phyloP scores from a whole-genome alignment of 2,329 filamentous ascomycete species.

The Clarireedia hainanense region DNA sequence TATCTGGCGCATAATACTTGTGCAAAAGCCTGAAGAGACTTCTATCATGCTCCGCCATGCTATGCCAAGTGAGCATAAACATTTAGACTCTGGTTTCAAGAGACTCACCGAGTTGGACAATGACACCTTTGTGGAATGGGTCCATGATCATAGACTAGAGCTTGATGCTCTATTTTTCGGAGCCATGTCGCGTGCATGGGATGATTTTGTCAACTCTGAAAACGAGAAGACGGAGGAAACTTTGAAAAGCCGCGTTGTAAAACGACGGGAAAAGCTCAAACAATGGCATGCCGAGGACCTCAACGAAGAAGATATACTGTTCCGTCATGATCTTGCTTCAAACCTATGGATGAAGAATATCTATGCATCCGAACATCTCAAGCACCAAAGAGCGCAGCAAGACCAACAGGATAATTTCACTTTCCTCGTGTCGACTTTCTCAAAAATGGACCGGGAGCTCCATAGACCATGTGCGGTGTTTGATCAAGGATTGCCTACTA shows the following conservation, averaged over 20 bases:
- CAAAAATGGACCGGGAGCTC: constrained; percentile 71
- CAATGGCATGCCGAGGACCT: constrained; percentile 68
- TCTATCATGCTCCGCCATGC: constrained; percentile 64
- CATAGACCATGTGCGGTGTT: constrained; percentile 76
- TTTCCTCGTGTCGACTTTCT: constrained; percentile 68
- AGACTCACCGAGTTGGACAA: constrained; percentile 84
- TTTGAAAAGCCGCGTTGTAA: constrained; percentile 59
- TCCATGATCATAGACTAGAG: constrained; percentile 71
- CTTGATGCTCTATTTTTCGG: constrained; percentile 79
- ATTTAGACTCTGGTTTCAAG: constrained; percentile 69
- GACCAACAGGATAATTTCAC: constrained; percentile 86
- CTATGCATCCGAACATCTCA: constrained; percentile 82
- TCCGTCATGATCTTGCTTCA: constrained; percentile 80
- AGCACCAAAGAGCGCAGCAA: constrained; percentile 80
- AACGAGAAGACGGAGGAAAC: constrained; percentile 74
- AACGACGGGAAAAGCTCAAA: constrained; percentile 74
- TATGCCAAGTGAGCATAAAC: constrained; percentile 60
- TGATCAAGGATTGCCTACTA: constrained; percentile 53
- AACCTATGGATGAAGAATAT: constrained; percentile 94
- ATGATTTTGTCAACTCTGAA: constrained; percentile 75
- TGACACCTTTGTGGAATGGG: constrained; percentile 78
- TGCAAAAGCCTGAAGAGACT: constrained; percentile 85
- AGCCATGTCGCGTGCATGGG: constrained; percentile 75
- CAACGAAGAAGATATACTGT: constrained; percentile 61
- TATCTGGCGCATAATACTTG: constrained; percentile 83